Evolutionary conservation across 108 stramenopile species (phyloP), one percentile per base, ranked within the genome.

Genomic region (Cylindrotheca closterium): DNA sequence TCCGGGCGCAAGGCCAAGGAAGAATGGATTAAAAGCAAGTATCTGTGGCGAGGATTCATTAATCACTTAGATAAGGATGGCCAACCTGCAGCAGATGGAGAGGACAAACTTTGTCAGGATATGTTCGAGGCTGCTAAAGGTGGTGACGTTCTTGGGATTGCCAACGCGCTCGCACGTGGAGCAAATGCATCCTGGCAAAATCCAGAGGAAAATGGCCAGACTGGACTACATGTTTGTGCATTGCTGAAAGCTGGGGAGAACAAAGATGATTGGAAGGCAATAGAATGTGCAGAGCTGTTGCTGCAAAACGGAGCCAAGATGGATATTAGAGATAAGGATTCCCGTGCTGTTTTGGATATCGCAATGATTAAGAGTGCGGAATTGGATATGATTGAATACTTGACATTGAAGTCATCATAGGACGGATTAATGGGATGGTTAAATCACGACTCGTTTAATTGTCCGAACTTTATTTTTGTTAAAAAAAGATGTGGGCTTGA

Each of bases 11-110:
- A 93, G 47, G 31, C 73, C 19, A 85, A 82, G 58, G 91, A 93
- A 68, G 87, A 87, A 55, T 93, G 88, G 88, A 93, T 93, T 61
- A 89, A 88, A 58, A 87, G 85, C 78, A 93, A 93, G 55, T 93
- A 90, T 50, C 50, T 82, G 12, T 93, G 92, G 92, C 87, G 85
- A 71, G 92, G 92, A n/a, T 93, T 93, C 62, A 49, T 93, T 7
- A 77, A 86, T 15, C 80, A 74, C 57, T 42, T 60, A 8, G 69
- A 77, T 17, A 59, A 78, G 26, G 85, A 88, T 60, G 88, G 83
- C 2, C 58, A 57, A 33, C 68, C 68, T 28, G 68, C 68, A 2
- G 83, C 70, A 24, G 86, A 86, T 47, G 64, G 82, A 17, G 81
- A 81, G 37, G 79, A 73, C 45, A 85, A 85, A 26, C 79, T 75